Evolutionary conservation across 2,329 filamentous ascomycete genomes (phyloP).

Genomic region (Botrytis tulipae): DNA sequence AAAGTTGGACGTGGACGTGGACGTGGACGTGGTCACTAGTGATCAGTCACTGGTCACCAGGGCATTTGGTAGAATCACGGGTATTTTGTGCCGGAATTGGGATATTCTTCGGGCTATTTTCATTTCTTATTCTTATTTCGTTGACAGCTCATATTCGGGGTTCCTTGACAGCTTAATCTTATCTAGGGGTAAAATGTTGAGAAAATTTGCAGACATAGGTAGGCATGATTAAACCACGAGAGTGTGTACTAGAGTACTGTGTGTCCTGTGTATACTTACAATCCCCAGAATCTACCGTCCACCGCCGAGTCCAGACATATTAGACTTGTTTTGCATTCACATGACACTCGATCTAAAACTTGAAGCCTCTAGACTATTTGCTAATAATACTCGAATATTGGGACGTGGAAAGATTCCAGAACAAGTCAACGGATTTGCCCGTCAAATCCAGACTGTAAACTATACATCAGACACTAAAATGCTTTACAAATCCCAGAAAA

Average conservation of each 20-base stretch:
- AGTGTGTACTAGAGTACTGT: neutral
- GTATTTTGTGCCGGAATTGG: neutral
- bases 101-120: neutral
- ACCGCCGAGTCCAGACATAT: neutral
- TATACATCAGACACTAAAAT: neutral
- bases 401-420: neutral
- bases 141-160: neutral
- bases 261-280: no score
- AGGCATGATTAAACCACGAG: neutral
- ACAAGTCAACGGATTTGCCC: conserved; percentile 1
- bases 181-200: neutral
- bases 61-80: neutral
- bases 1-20: neutral
- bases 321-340: neutral
- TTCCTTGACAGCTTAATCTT: neutral
- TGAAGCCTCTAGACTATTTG: neutral
- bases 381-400: neutral
- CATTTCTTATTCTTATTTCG: neutral
- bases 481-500: neutral
- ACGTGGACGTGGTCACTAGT: neutral
- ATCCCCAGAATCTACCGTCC: neutral
- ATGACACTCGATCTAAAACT: neutral
- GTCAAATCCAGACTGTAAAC: neutral
- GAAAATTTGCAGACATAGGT: neutral
- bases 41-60: neutral